Percentiles rank a stretch among this genome's conserved stretches.
phyloP scores from a whole-genome alignment of 805 yeast genomes.

The Hanseniaspora mollemarum region DNA sequence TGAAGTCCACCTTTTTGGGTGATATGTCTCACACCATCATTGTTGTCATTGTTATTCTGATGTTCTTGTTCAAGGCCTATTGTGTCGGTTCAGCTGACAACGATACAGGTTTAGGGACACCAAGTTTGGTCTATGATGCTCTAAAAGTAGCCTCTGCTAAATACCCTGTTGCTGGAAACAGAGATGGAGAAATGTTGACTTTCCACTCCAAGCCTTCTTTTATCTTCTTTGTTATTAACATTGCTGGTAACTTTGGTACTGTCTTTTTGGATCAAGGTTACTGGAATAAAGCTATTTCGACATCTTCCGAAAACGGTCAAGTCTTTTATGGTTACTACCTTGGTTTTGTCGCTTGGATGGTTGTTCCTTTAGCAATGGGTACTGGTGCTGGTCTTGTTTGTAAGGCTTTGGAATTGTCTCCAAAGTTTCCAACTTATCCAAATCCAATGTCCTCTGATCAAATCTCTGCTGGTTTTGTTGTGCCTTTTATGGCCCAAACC shows the following conservation, averaged over 20 bases:
- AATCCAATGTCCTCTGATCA: conserved; percentile 51
- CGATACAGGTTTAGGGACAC: conserved; percentile 59
- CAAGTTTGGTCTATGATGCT: conserved; percentile 65
- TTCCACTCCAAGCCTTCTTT: conserved; percentile 80
- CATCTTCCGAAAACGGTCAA: conserved; percentile 56
- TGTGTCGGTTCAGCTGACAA: conserved; percentile 39
- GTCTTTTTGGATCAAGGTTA: conserved; percentile 80
- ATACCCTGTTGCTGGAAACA: conserved; percentile 66
- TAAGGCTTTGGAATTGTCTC: conserved; percentile 54
- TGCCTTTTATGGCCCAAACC: conserved; percentile 62
- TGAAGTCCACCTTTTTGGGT: conserved; percentile 69
- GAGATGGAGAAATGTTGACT: conserved; percentile 77
- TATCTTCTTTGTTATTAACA: conserved; percentile 75
- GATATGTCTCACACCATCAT: conserved; percentile 76
- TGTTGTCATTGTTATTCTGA: conserved; percentile 60
- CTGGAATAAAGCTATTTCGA: conserved; percentile 78
- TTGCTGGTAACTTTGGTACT: conserved; percentile 83
- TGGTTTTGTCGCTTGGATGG: conserved; percentile 87
- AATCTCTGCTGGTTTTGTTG: conserved; percentile 68
- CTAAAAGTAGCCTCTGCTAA: conserved; percentile 48
- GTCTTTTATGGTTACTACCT: conserved; percentile 78
- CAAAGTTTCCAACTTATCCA: conserved; percentile 74
- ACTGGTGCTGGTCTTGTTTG: conserved; percentile 84
- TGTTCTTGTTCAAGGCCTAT: conserved; percentile 71
- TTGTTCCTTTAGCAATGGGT: conserved; percentile 72